Conservation (phyloP, 805 yeast species). For the Suhomyces canberraensis region DNA sequence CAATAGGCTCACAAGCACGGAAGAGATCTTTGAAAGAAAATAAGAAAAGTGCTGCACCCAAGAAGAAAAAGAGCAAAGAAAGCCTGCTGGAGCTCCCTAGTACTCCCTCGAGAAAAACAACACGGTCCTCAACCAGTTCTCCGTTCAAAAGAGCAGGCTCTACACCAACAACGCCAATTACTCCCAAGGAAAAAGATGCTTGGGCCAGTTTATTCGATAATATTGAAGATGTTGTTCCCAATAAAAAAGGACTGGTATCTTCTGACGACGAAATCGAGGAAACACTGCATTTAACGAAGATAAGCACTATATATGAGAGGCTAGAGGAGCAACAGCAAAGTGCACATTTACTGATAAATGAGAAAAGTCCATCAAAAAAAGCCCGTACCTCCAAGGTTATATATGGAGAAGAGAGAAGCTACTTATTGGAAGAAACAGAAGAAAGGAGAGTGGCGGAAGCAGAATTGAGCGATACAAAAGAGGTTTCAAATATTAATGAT, state of each 20-base stretch:
- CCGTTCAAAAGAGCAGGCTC: background rate
- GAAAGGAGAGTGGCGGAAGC: background rate
- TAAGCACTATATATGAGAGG: background rate
- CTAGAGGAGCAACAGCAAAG: no score
- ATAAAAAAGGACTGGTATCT: background rate
- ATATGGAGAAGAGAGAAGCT: conserved; percentile 18
- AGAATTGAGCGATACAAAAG: background rate
- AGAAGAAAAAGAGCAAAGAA: no score
- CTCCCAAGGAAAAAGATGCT: conserved; percentile 5
- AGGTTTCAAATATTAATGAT: conserved; percentile 15
- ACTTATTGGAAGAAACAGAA: conserved; percentile 9
- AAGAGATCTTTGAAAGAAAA: background rate
- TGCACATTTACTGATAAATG: no score
- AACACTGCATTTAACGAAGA: background rate
- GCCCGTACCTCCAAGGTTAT: conserved; percentile 1
- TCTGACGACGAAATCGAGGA: background rate
- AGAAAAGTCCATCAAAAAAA: background rate
- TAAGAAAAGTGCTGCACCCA: background rate
- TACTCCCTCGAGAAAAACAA: background rate
- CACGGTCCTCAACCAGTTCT: background rate
- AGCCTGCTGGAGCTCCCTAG: background rate
- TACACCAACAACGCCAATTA: conserved; percentile 1
- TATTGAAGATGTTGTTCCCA: conserved; percentile 7
- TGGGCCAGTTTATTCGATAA: conserved; percentile 17
- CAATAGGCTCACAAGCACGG: background rate